Evolutionary conservation across 2,329 filamentous ascomycete genomes (phyloP).

Genomic region (Torrubiella hemipterigena): DNA sequence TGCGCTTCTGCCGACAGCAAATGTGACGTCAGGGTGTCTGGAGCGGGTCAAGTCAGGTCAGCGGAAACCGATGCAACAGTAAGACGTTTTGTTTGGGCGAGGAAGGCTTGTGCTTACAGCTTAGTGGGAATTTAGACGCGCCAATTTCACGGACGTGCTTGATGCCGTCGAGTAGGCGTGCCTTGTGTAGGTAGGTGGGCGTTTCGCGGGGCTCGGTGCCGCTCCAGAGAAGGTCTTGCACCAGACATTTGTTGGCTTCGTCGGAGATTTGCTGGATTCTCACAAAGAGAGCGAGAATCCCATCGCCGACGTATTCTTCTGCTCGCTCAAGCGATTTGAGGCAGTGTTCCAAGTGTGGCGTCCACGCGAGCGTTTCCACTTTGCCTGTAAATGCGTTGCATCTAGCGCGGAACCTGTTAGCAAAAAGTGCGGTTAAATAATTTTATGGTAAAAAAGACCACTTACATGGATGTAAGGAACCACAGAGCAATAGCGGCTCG

Average conservation of each 20-base stretch:
- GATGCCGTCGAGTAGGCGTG: constrained; percentile 16
- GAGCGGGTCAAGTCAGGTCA: not conserved
- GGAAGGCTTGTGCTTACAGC: constrained; percentile 12
- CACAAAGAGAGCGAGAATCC: constrained; percentile 25
- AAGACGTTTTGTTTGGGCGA: not conserved
- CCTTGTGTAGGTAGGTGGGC: constrained; percentile 20
- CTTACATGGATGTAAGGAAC: constrained; percentile 23
- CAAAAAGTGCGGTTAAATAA: not conserved
- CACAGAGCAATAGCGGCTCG: constrained; percentile 37
- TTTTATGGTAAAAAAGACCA: constrained; percentile 8
- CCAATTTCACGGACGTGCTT: constrained; percentile 14
- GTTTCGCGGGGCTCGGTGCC: constrained; percentile 8
- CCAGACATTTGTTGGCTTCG: constrained; percentile 20
- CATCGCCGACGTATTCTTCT: constrained; percentile 36
- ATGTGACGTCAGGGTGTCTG: constrained; percentile 19
- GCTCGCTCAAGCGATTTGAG: constrained; percentile 31
- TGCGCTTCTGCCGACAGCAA: constrained; percentile 17
- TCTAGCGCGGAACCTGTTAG: constrained; percentile 10
- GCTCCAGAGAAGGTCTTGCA: constrained; percentile 17
- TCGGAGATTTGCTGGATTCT: constrained; percentile 27
- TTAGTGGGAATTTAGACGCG: constrained; percentile 12
- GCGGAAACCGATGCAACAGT: not conserved
- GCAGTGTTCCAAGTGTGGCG: constrained; percentile 44
- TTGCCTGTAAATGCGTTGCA: constrained; percentile 28
- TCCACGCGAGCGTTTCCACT: constrained; percentile 43